These are phyloP conservation scores for Yamadazyma tumulicola DNA, from an alignment of 805 yeast species.

Conservation along the genomic window DNA sequence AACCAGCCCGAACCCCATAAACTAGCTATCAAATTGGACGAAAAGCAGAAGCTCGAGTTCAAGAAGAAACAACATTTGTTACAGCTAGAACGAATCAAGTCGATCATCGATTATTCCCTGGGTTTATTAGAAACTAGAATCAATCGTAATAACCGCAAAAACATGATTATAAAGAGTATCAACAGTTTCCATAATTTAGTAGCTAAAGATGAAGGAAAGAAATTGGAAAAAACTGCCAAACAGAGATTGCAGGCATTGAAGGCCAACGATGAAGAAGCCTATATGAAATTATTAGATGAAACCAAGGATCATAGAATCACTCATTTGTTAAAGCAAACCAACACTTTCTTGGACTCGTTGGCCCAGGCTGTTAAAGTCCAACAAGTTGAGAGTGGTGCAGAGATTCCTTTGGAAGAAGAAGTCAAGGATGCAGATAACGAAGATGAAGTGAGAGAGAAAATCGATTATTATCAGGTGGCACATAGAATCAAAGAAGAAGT, in stretches of 20 bases:
- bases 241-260: slow-evolving; percentile 84
- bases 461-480: slow-evolving; percentile 80
- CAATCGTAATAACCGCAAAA: slow-evolving; percentile 23
- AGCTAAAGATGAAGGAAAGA: slow-evolving; percentile 73
- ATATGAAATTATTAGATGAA: slow-evolving; percentile 76
- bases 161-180: slow-evolving; percentile 31
- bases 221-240: slow-evolving; percentile 76
- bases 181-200: slow-evolving; percentile 50
- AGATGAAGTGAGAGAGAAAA: slow-evolving; percentile 60
- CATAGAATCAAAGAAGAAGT: slow-evolving; percentile 69
- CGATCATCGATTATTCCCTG: slow-evolving; percentile 26
- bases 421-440: slow-evolving; percentile 28
- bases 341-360: slow-evolving; percentile 69
- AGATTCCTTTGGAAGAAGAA: slow-evolving; percentile 14
- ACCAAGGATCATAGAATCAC: slow-evolving; percentile 87
- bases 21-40: slow-evolving; percentile 71
- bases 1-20: slow-evolving; percentile 72
- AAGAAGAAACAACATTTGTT: slow-evolving; percentile 45
- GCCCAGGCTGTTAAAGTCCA: slow-evolving; percentile 78
- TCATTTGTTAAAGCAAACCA: slow-evolving; percentile 77
- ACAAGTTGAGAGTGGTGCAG: slow-evolving; percentile 51
- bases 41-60: slow-evolving; percentile 60
- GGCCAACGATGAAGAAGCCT: slow-evolving; percentile 86
- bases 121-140: slow-evolving; percentile 18
- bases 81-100: slow-evolving; percentile 47